A percentile compares a stretch with the other conserved stretches of the same genome.
These are phyloP conservation scores for Ustilago nuda DNA, from an alignment of 1,284 basidiomycete species.

Conservation along the genomic window DNA sequence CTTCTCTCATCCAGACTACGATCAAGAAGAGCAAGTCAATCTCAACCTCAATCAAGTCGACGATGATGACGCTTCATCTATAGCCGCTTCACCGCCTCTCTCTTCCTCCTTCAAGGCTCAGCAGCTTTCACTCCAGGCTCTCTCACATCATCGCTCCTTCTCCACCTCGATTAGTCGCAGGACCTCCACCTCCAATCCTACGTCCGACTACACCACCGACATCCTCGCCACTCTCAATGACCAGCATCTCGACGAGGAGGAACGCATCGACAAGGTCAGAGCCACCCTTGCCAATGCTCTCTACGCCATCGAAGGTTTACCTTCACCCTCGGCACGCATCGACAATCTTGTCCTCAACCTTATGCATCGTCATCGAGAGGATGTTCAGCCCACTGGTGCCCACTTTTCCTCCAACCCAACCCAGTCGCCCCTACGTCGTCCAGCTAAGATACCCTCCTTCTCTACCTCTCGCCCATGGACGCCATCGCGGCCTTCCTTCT, in stretches of 20 bases:
- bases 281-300: slow-evolving; percentile 46
- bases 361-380: slow-evolving; percentile 62
- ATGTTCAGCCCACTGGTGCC: slow-evolving; percentile 51
- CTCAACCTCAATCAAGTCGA: slow-evolving; percentile 15
- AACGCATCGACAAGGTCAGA: slow-evolving; percentile 59
- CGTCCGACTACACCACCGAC: slow-evolving; percentile 28
- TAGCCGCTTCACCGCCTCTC: slow-evolving; percentile 47
- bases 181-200: slow-evolving; percentile 34
- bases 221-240: slow-evolving; percentile 54
- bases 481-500: slow-evolving; percentile 48
- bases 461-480: slow-evolving; percentile 58
- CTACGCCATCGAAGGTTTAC: slow-evolving; percentile 47
- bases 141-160: slow-evolving; percentile 37
- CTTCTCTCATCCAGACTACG: slow-evolving; percentile 14
- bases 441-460: slow-evolving; percentile 52
- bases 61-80: slow-evolving; percentile 30
- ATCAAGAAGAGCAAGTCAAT: background rate
- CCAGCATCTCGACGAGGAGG: slow-evolving; percentile 54
- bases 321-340: slow-evolving; percentile 49
- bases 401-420: slow-evolving; percentile 38
- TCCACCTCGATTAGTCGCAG: slow-evolving; percentile 38
- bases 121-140: slow-evolving; percentile 46
- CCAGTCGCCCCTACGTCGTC: slow-evolving; percentile 50
- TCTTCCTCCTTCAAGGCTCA: slow-evolving; percentile 53
- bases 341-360: slow-evolving; percentile 61